Evolutionary conservation across 2,329 filamentous ascomycete genomes (phyloP).

Genomic region (Fusarium redolens): DNA sequence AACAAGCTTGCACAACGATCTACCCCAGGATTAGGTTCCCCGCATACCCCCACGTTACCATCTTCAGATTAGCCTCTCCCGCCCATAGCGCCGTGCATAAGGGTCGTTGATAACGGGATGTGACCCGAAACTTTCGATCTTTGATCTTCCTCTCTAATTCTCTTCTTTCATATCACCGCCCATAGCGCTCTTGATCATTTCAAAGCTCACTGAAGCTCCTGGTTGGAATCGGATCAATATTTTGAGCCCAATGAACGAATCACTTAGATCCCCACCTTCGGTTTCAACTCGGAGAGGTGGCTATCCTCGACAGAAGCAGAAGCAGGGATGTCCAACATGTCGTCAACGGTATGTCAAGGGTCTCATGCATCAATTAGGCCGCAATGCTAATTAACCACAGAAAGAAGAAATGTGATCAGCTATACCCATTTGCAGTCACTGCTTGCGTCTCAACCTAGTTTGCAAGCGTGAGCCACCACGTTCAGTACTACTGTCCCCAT

Average conservation of each 20-base stretch:
- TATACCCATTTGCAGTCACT: neutral
- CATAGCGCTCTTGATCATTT: neutral
- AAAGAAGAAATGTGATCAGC: neutral
- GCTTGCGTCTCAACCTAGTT: neutral
- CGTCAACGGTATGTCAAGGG: slow-evolving; percentile 15
- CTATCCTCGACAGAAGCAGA: slow-evolving; percentile 33
- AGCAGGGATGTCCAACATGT: slow-evolving; percentile 35
- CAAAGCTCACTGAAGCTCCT: no score
- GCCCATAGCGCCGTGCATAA: neutral
- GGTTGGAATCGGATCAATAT: neutral
- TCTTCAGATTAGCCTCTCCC: neutral
- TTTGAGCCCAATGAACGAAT: neutral
- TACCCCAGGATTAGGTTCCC: neutral
- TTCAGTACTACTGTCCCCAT: neutral
- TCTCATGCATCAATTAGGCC: neutral
- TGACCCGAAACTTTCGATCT: neutral
- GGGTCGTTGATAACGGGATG: neutral
- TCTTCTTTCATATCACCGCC: neutral
- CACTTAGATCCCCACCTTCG: neutral
- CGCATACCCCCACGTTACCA: neutral
- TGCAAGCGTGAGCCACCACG: neutral
- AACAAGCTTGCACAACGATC: neutral
- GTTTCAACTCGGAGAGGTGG: slow-evolving; percentile 8
- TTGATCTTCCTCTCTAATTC: neutral
- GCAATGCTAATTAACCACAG: neutral